Evolutionary conservation across 2,329 filamentous ascomycete genomes (phyloP), one percentile per base, ranked within the genome.

Genomic region (Aspergillus costaricaensis): DNA sequence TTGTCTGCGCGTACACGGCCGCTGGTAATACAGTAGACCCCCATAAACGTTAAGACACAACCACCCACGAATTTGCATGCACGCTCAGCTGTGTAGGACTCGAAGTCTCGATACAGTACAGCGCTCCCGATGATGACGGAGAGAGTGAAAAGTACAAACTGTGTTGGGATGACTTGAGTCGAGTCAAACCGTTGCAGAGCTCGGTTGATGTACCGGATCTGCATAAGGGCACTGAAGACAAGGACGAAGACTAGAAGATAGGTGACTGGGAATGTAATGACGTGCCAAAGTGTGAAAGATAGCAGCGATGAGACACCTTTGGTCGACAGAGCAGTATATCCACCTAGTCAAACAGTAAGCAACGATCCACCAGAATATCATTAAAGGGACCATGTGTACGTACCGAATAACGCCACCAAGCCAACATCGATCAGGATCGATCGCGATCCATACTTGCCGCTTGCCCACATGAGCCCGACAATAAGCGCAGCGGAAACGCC

Each of bases 271-370:
- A 94, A 98, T 0, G 92, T 89, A 65, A 99, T 91, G 15, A 91
- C 91, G 68, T 90, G 87, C 83, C 93, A 91, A 19, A 98, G 85
- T 0, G 91, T 96, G 54, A 92, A 93, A 0, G 95, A 97, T 19
- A 99, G 84, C 79, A 99, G 88, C 0, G 95, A 98, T 1, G 95
- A 94, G 41, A 99, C 91, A 58, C 95, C 95, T 76, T 99, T 99
- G 30, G 95, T 99, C 1, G 94, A 92, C 5, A 99, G 83, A 10
- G 91, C 95, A n/a, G 95, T 99, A 77, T 97, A 99, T 62, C 92
- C 95, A 67, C 92, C 91, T 92, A 52, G 56, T 60, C n/a, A 21
- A 23, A 12, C 12, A 56, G 62, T 71, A 52, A 68, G 58, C 21
- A 62, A 59, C 32, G 53, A 21, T 36, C 6, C 55, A 55, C 52